A percentile compares a stretch with the other conserved stretches of the same genome.
These are phyloP conservation scores for Colletotrichum spinosum DNA, from an alignment of 2,329 filamentous ascomycete genomes.

Conservation along the genomic window DNA sequence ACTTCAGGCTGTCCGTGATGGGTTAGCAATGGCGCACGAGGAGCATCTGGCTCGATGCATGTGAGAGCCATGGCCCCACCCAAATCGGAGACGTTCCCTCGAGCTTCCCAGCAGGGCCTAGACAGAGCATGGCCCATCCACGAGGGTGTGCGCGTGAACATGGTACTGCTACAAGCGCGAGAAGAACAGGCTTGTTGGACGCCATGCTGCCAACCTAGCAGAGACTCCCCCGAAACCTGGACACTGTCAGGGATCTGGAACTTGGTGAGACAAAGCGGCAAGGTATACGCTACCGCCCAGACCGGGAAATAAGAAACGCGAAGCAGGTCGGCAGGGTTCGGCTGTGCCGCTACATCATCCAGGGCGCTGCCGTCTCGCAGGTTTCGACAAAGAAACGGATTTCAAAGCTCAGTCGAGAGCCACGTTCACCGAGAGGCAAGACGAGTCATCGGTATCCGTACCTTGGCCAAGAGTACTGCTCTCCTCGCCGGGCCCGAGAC, in stretches of 20 bases:
- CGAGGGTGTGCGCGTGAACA: conserved; percentile 12
- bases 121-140: conserved; percentile 17
- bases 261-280: conserved; percentile 12
- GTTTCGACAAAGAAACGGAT: conserved; percentile 14
- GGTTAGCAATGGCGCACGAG: conserved; percentile 18
- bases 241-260: conserved; percentile 14
- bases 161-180: conserved; percentile 29
- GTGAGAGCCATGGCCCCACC: conserved; percentile 31
- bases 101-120: conserved; percentile 22
- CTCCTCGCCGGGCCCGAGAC: conserved; percentile 2
- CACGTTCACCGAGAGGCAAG: conserved; percentile 4
- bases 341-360: conserved; percentile 17
- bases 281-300: conserved; percentile 31
- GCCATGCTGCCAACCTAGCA: conserved; percentile 7
- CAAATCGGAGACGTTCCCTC: conserved; percentile 28
- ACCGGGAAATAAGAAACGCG: conserved; percentile 34
- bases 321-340: conserved; percentile 18
- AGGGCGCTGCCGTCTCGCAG: background rate
- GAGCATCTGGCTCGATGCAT: conserved; percentile 33
- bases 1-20: conserved; percentile 1
- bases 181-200: conserved; percentile 8
- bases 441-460: conserved; percentile 16
- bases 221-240: background rate
- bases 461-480: conserved; percentile 11
- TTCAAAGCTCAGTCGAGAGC: background rate